Conservation (phyloP, 2,329 filamentous ascomycete species). For the Pseudofabraea citricarpa region DNA sequence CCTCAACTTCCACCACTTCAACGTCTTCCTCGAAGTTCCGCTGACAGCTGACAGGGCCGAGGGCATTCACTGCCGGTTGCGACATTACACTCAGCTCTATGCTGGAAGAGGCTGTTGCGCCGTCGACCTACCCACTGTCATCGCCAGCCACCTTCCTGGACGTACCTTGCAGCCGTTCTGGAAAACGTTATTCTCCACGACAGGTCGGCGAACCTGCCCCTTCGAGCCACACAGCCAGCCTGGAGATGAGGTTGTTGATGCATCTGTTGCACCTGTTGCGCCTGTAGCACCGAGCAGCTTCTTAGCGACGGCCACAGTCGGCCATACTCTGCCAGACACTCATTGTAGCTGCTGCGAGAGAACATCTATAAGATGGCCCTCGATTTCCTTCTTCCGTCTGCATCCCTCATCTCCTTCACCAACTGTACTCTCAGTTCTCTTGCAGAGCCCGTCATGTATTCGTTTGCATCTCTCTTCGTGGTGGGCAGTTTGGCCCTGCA, state of each 20-base stretch:
- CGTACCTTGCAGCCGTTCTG: constrained; percentile 6
- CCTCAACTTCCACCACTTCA: no score
- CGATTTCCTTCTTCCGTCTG: constrained; percentile 14
- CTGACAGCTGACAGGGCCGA: not conserved
- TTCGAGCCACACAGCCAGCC: constrained; percentile 5
- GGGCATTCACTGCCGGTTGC: constrained; percentile 11
- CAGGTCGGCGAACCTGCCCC: constrained; percentile 2
- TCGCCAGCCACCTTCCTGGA: constrained; percentile 5
- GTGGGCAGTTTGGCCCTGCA: constrained; percentile 48
- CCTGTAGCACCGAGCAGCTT: not conserved
- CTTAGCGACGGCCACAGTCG: not conserved
- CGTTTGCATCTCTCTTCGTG: constrained; percentile 44
- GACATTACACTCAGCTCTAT: not conserved
- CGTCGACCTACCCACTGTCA: not conserved
- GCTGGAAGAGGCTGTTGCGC: not conserved
- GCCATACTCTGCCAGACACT: not conserved
- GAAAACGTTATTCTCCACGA: not conserved
- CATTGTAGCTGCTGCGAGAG: no score
- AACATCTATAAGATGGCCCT: constrained; percentile 23
- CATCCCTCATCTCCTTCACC: constrained; percentile 15
- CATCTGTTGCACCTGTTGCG: not conserved
- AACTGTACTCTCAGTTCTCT: constrained; percentile 15
- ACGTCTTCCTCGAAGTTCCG: no score
- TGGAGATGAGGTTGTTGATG: constrained; percentile 2
- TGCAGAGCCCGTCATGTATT: constrained; percentile 41